Evolutionary conservation across 164 flowering plant genomes (phyloP), one percentile per base, ranked within the genome.

Genomic region (Vitis amurensis): DNA sequence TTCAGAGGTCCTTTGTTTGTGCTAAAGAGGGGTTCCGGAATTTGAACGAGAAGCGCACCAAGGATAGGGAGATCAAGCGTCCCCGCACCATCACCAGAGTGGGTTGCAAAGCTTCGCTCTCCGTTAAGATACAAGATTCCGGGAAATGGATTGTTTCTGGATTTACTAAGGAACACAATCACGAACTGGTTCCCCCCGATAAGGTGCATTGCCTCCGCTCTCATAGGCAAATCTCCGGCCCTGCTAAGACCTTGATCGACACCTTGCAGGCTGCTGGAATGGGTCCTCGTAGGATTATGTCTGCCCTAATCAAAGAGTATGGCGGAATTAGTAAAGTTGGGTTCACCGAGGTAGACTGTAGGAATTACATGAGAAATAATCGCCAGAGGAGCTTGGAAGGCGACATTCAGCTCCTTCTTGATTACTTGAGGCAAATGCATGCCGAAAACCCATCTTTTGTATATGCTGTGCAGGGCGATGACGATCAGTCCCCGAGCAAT

Each of bases 311-410:
- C 11, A 84, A 87, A 57, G 92, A 91, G 79, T 87, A 80, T 76
- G 92, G 92, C 71, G 95, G 93, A 13, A 77, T 86, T 62, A 87
- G 86, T 70, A 89, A 85, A 60, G 89, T 91, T 68, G 98, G 97
- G 1, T 93, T 91, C 71, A 87, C 91, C 0, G 92, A 90, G 81
- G 90, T 85, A 11, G 98, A 93, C 64, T 89, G 91, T 63, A 77
- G 95, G 72, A 88, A 87, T 71, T 90, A 93, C 73, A 87, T 87
- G 90, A 74, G 93, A 63, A 86, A 86, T 75, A 89, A 83, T 63
- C 82, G 87, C 9, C 84, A 81, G 71, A 88, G 79, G 76, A 86
- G 80, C 65, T 71, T 89, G 51, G 97, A 89, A 67, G 91, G 93
- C 50, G 98, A 90, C 73, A 77, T 82, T 67, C 92, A 89, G 73